Evolutionary conservation across 2,329 filamentous ascomycete genomes (phyloP), one percentile per base, ranked within the genome.

Genomic region (Penicillium sp.): DNA sequence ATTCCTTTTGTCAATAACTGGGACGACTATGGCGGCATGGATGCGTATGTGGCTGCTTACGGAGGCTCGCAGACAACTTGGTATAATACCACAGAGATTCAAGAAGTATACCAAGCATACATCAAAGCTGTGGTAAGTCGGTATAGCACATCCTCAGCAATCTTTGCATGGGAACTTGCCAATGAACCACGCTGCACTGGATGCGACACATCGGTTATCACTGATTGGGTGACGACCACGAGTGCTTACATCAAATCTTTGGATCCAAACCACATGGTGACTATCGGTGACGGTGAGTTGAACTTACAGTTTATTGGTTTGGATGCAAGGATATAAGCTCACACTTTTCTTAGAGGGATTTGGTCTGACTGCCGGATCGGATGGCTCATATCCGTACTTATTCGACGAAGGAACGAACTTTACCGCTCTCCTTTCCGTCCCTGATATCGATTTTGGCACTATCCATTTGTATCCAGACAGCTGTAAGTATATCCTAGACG

Each of bases 111-210:
- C 67, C 82, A 82, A 62, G 76, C 74, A 48, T 89, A 88, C 66
- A 79, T 88, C 64, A 74, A 79, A 49, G 73, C 76, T 0, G 77
- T 89, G 6, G 79, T 89, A 2, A 79, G 71, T 20, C 76, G 85
- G 11, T 88, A 87, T 71, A 79, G 74, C 47, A 73, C 77, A 59
- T 86, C 82, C 0, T 71, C 81, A 0, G 79, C 85, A 0, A 78
- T 89, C 47, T 83, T 88, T 61, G 83, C 84, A 0, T 89, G 86
- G 86, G 85, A 89, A 64, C 73, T 89, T 1, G 82, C 77, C 56
- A 89, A 89, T 62, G 86, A 89, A 70, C 82, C 85, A 16, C 77
- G 85, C 58, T 88, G 85, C 72, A 74, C 78, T 14, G 79, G 82
- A 12, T 89, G 86, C 65, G 72, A 74, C 42, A 80, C 81, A 1